Evolutionary conservation across 345 rosid species (phyloP), one percentile per base, ranked within the genome.

Genomic region (Pelargonium nanum): DNA sequence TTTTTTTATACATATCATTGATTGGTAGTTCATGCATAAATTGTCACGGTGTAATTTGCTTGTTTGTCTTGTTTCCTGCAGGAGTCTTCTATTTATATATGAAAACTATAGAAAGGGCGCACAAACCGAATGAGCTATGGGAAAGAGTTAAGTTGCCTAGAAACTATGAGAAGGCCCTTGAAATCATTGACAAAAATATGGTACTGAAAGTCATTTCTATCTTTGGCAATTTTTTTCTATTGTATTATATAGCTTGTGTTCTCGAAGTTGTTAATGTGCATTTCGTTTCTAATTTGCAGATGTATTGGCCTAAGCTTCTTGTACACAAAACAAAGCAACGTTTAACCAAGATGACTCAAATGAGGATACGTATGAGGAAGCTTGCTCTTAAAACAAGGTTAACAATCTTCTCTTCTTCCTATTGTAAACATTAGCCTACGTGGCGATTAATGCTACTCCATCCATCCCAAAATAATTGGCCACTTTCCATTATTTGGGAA

Each of bases 101-200:
- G 95, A 90, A 90, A 78, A 86, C 97, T 22, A 94, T 88, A 58
- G 99, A 94, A 80, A 85, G 96, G 79, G 95, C 97, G 65, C 97
- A 90, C 74, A 85, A 71, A 75, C 97, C 99, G 0, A 77, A 85
- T 55, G 70, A 88, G 59, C 76, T 94, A 40, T 90, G 99, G 99
- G 97, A 88, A 79, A 85, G 93, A 68, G 68, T 94, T 26, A 90
- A 88, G 81, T 61, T 94, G 50, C 93, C 97, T 0, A 76, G 74
- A 61, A 88, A 94, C 74, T 94, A 94, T 32, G 96, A 88, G 74
- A 82, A 82, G 74, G 95, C 99, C 24, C 95, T 94, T 69, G 97
- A 85, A 74, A 66, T 83, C 64, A 86, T 94, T 72, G 91, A 86
- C 72, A 90, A 94, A 54, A 84, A 94, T 76, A 69, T 90, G 95